Evolutionary conservation across 2,329 filamentous ascomycete species (phyloP), one percentile per base, ranked within the genome.

Genomic region (Ascochyta viciae-villosae): DNA sequence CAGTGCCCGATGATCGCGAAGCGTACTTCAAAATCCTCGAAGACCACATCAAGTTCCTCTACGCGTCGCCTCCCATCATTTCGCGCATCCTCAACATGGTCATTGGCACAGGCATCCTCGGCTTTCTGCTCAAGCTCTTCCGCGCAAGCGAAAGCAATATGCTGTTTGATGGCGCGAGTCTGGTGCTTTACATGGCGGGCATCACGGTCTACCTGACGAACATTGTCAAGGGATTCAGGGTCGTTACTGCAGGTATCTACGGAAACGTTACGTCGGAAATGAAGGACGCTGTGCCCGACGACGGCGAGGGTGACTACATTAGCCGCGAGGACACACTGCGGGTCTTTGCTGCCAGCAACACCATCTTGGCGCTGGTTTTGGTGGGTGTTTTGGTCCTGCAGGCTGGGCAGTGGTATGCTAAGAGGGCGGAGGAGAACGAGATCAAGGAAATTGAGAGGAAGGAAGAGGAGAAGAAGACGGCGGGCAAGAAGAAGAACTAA

Each of bases 401-500:
- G 85, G 92, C 92, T 19, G 95, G 95, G 10, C 92, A 98, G 83
- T 98, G 94, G 95, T 99, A 99, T 80, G 95, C 95, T 24, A 93
- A 98, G 84, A 85, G 91, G 73, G 96, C 96, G 80, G 93, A 98
- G 77, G 83, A 84, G 70, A 89, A 93, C 74, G 93, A 97, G 76
- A 82, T 85, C 52, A 86, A 85, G 71, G 84, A 86, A 73, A 82
- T 89, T 61, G 85, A 87, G 76, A 78, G 76, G 67, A 74, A 75
- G 54, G 68, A 64, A 33, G 67, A 62, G 29, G 70, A 72, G 60
- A 68, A 68, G 64, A 74, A 73, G 64, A 58, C 40, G 2, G 59
- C 59, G 37, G 69, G 69, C 0, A 74, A 74, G 64, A 75, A 75
- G 71, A 75, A 73, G 68, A 69, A 73, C 15, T 46, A 23, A 29